Percentiles rank a stretch among this genome's conserved stretches.
Evolutionary conservation across 441 rosid genomes (phyloP).

Genomic region (Croton laevigatus): DNA sequence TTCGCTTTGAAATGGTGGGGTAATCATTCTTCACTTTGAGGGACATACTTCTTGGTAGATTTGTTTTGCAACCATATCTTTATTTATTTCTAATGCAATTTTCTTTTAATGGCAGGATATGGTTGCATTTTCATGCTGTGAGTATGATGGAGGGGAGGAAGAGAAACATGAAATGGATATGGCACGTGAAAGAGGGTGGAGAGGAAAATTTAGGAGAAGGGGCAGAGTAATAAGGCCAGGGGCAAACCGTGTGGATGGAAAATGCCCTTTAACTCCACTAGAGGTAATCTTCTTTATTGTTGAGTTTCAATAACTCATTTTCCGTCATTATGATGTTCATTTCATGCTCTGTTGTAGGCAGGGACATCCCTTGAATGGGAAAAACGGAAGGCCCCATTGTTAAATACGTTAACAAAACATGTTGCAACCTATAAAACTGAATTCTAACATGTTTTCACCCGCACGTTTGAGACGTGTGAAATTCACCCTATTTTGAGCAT

Average conservation of each 20-base stretch:
- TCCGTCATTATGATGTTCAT: neutral
- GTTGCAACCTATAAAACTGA: no score
- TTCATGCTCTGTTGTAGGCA: neutral
- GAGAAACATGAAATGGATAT: slow-evolving; percentile 90
- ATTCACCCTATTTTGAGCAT: no score
- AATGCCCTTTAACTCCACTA: slow-evolving; percentile 88
- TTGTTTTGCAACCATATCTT: slow-evolving; percentile 2
- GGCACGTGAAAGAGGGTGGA: slow-evolving; percentile 92
- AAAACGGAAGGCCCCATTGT: no score
- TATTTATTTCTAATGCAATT: slow-evolving; percentile 12
- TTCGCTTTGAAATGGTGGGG: slow-evolving; percentile 84
- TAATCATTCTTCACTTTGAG: slow-evolving; percentile 8
- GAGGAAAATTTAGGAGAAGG: slow-evolving; percentile 90
- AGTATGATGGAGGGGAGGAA: slow-evolving; percentile 90
- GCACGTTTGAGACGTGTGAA: no score
- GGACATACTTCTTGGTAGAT: neutral
- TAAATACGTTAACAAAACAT: no score
- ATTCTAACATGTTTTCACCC: no score
- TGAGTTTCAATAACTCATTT: neutral
- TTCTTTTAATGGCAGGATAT: slow-evolving; percentile 55
- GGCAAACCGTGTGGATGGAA: slow-evolving; percentile 85
- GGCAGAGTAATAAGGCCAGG: slow-evolving; percentile 88
- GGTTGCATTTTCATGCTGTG: slow-evolving; percentile 99
- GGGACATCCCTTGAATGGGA: no score
- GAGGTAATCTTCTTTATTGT: slow-evolving; percentile 47